Evolutionary conservation across 345 rosid species (phyloP).

Genomic region (Lepidium africanum): DNA sequence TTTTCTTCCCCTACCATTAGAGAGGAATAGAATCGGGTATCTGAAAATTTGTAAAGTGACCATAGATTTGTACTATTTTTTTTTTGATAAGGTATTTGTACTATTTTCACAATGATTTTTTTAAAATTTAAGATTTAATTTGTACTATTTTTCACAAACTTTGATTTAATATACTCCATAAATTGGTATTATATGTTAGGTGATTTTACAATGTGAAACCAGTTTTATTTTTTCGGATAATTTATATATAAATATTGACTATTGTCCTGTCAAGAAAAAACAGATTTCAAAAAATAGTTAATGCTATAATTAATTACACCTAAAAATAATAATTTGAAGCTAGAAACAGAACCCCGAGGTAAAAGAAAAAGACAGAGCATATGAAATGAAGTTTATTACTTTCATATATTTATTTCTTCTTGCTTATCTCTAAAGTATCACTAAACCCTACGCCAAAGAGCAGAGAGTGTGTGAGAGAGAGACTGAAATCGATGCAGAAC

Average conservation of each 20-base stretch:
- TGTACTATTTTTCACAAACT: no score
- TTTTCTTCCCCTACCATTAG: no score
- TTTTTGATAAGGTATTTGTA: no score
- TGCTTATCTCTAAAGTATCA: conserved; percentile 43
- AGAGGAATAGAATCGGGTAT: no score
- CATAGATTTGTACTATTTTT: no score
- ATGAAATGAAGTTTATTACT: conserved; percentile 32
- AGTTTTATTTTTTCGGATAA: neutral
- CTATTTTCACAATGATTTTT: no score
- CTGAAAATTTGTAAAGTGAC: no score
- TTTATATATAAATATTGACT: neutral
- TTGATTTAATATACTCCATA: no score
- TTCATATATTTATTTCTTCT: conserved; percentile 19
- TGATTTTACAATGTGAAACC: neutral
- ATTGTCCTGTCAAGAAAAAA: conserved; percentile 1
- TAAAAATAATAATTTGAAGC: neutral
- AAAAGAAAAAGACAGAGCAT: conserved; percentile 29
- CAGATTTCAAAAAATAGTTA: conserved; percentile 19
- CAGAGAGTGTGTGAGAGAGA: conserved; percentile 17
- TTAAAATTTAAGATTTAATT: no score
- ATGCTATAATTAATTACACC: conserved; percentile 8
- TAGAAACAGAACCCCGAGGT: conserved; percentile 71
- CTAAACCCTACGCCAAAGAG: conserved; percentile 28
- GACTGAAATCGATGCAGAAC: conserved; percentile 50
- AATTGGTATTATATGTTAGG: neutral